These are phyloP conservation scores for Lentinula boryana DNA, from an alignment of 768 basidiomycete genomes.

Conservation along the genomic window DNA sequence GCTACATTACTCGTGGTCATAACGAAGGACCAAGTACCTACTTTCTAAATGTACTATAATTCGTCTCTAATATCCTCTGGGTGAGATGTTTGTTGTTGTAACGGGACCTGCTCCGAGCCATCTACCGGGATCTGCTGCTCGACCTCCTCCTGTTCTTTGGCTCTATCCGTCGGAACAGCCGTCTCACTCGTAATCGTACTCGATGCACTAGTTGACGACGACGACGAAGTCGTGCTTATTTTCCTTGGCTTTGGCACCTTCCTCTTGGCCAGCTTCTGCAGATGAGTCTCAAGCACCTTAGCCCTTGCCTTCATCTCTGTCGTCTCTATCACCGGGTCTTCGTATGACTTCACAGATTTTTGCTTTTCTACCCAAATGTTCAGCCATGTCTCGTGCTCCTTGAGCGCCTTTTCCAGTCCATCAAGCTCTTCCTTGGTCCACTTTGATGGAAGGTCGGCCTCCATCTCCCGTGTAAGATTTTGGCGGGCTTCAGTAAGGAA, in stretches of 20 bases:
- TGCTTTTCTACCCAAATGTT: conserved; percentile 78
- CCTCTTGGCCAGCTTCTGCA: conserved; percentile 63
- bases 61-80: conserved; percentile 7
- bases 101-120: conserved; percentile 7
- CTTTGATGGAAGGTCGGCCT: conserved; percentile 59
- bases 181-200: conserved; percentile 13
- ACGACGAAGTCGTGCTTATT: conserved; percentile 29
- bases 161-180: background rate
- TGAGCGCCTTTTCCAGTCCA: conserved; percentile 66
- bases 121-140: conserved; percentile 2
- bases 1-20: background rate
- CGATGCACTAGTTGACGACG: conserved; percentile 10
- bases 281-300: conserved; percentile 69
- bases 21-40: background rate
- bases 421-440: conserved; percentile 88
- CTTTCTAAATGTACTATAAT: conserved; percentile 3
- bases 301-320: conserved; percentile 82
- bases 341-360: conserved; percentile 61
- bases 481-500: conserved; percentile 78
- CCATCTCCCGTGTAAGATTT: conserved; percentile 66
- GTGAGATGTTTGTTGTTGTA: background rate
- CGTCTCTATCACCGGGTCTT: conserved; percentile 83
- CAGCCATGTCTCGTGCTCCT: conserved; percentile 82
- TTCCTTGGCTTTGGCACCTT: conserved; percentile 64
- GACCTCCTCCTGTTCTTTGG: background rate